Evolutionary conservation across 129 eudicot genomes (phyloP), one percentile per base, ranked within the genome.

Genomic region (Escallonia herrerae): DNA sequence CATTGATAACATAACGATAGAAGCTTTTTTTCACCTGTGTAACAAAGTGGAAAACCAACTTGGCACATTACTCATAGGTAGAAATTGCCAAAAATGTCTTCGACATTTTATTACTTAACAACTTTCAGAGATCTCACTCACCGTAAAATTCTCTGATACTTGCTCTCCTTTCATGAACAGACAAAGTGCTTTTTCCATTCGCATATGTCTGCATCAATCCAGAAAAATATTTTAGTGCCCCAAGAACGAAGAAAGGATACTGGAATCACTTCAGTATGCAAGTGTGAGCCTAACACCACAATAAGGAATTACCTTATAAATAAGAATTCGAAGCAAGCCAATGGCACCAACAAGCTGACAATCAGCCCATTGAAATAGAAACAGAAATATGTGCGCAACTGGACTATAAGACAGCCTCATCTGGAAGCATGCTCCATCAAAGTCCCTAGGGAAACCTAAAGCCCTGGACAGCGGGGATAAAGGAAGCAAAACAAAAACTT

Each of bases 141-240:
- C 91, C 83, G 50, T 85, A 85, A 62, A 81, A 85, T 11, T 85
- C 80, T 56, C 73, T 81, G 72, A 85, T 79, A 74, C 87, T 85
- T 69, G 91, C 87, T 76, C 71, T 76, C 73, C 86, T 79, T 79
- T 85, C 91, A 69, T 85, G 69, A 55, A 71, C 53, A 59, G 84
- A 75, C 83, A 82, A 76, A 6, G 91, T 81, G 51, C 87, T 81
- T 67, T 67, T 81, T 22, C 87, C 87, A 85, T 81, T 87, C 10
- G 81, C 80, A 76, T 81, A 82, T 33, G 82, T 73, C 91, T 85
- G 74, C 75, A 75, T 63, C 40, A 52, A 33, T 64, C 43, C 33
- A n/a, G 50, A 65, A 68, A 68, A 69, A 48, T 62, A 22, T 22
- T 51, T 58, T 43, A 50, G 70, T 69, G 51, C 69, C 64, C 68